Percentiles rank a stretch among this genome's conserved stretches.
Conservation (phyloP, 345 rosid genomes). For the Cardamine chenopodiifolia region DNA sequence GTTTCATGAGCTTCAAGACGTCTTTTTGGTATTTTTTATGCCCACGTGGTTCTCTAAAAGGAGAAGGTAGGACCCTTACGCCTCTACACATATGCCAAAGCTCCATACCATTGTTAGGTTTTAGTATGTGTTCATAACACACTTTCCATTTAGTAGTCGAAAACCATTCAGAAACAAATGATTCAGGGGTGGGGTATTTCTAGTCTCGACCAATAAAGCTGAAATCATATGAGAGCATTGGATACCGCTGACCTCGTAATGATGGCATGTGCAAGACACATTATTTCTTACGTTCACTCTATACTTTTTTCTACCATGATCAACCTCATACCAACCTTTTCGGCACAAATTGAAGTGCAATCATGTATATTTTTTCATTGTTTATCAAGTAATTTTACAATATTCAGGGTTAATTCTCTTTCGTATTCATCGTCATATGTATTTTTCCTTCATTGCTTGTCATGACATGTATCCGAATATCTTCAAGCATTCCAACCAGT, state of each 20-base stretch:
- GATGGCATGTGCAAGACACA: neutral
- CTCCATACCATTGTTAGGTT: neutral
- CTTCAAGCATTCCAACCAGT: neutral
- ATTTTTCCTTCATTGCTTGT: neutral
- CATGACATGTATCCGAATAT: neutral
- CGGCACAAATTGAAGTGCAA: neutral
- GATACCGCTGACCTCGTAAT: neutral
- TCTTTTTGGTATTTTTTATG: neutral
- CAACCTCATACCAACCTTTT: constrained; percentile 15
- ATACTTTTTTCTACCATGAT: neutral
- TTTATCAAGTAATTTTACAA: neutral
- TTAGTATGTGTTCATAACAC: neutral
- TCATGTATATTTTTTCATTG: too few relatives aligned
- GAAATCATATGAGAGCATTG: neutral
- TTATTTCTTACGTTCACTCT: neutral
- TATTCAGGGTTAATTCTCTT: neutral
- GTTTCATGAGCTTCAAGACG: neutral
- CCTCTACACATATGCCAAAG: neutral
- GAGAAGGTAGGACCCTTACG: neutral
- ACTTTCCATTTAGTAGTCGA: neutral
- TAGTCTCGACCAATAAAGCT: neutral
- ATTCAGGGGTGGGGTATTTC: neutral
- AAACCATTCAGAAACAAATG: neutral
- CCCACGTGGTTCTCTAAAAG: neutral
- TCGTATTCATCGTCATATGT: neutral